Base-by-base conservation (phyloP, 331 rosid genomes). In the Malus hybrid region DNA sequence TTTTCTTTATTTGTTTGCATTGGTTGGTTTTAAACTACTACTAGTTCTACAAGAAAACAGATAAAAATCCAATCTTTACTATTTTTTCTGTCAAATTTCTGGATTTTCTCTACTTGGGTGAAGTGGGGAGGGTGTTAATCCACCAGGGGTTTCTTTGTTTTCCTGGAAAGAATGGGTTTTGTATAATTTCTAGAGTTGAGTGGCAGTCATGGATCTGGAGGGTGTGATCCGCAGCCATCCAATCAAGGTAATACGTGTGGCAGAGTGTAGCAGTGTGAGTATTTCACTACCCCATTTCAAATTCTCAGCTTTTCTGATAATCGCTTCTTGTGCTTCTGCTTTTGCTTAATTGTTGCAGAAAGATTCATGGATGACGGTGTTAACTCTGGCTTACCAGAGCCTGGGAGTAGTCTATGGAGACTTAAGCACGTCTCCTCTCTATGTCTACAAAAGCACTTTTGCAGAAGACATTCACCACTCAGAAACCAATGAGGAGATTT, bases 371-470 rank as follows among this genome's bases (percentile, higher is more conserved):
- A 92, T 83, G 86, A 85, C 95, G 3, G 81, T 94, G 68, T 60
- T 94, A 57, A 87, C 93, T 73, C 74, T 92, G 83, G 99, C 97
- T 15, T 94, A 90, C 73, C 99, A 94, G 81, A 92, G 97, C 80
- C 86, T 94, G 81, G 99, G 99, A 62, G 97, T 92, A 69, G 99
- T 92, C 61, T 94, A 94, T 82, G 99, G 99, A 16, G 97, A 94
- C 77, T 92, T 94, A 65, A 87, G 97, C 76, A 92, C 99, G 66
- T 94, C 99, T 2, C 99, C 97, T 73, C 73, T 94, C 9, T 94
- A 88, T 57, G 99, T 94, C 1, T 94, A 92, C 89, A 92, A 92
- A 79, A 92, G 97, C 80, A 65, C 99, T 74, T 94, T 94, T 74
- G 99, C 89, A 62, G 97, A 94, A 76, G 97, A 94, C 70, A 87